Conservation (phyloP, 2,329 filamentous ascomycete genomes). For the Mollisiaceae sp. region DNA sequence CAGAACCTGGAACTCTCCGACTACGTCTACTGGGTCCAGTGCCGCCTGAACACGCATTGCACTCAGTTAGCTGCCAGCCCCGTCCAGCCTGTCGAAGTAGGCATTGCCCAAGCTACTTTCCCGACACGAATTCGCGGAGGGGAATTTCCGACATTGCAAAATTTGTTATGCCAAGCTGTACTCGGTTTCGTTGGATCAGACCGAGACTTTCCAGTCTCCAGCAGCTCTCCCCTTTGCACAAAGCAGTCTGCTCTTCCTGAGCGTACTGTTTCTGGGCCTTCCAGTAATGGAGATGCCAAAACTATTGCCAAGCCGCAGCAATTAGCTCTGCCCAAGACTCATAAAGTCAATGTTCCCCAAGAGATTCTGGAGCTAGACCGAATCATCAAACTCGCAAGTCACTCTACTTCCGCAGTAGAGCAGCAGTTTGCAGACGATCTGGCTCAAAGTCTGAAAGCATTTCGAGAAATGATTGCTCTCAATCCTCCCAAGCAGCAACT, state of each 20-base stretch:
- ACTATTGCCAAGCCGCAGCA: background rate
- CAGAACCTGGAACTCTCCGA: slow-evolving; percentile 52
- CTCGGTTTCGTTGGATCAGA: background rate
- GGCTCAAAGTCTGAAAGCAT: background rate
- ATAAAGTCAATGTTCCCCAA: background rate
- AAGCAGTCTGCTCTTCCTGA: background rate
- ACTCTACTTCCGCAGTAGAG: background rate
- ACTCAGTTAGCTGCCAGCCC: too few relatives aligned
- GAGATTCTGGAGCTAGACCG: background rate
- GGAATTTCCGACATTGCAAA: background rate
- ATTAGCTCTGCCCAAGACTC: background rate
- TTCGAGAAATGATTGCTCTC: background rate
- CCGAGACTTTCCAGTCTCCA: background rate
- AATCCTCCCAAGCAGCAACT: background rate
- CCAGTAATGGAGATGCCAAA: background rate
- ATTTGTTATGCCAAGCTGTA: background rate
- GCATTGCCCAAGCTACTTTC: background rate
- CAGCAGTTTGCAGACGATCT: background rate
- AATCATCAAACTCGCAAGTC: background rate
- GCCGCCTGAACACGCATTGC: background rate
- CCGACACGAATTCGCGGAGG: too few relatives aligned
- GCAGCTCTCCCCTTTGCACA: too few relatives aligned
- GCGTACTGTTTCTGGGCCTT: background rate
- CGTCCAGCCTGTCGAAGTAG: too few relatives aligned
- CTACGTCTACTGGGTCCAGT: slow-evolving; percentile 52